Evolutionary conservation across 208 protist species (phyloP).

Genomic region (Vickermania ingenoplastis): DNA sequence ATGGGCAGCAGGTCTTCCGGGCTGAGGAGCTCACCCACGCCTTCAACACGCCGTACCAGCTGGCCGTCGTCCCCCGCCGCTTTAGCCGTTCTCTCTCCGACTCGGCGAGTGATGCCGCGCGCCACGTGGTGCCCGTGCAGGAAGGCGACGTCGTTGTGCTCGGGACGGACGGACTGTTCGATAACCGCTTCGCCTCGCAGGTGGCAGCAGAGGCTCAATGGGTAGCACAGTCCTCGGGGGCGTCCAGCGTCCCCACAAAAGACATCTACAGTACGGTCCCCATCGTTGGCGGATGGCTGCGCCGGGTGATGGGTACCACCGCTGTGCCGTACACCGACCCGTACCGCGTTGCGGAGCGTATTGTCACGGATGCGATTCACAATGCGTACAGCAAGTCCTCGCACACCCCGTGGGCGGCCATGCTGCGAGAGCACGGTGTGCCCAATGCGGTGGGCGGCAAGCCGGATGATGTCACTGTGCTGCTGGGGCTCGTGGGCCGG

Average conservation of each 20-base stretch:
- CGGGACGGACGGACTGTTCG: slow-evolving; percentile 91
- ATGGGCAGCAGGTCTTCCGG: slow-evolving; percentile 66
- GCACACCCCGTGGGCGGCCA: slow-evolving; percentile 75
- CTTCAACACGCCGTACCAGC: slow-evolving; percentile 90
- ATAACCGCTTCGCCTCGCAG: slow-evolving; percentile 87
- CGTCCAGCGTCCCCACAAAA: background rate
- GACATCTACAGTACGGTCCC: slow-evolving; percentile 23
- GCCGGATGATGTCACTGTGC: slow-evolving; percentile 84
- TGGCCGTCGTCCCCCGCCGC: slow-evolving; percentile 63
- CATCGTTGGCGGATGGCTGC: slow-evolving; percentile 68
- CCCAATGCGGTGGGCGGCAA: slow-evolving; percentile 77
- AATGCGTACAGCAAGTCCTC: slow-evolving; percentile 48
- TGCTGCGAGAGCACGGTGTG: slow-evolving; percentile 71
- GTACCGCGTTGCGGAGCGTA: slow-evolving; percentile 79
- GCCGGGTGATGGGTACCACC: slow-evolving; percentile 50
- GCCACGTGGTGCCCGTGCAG: slow-evolving; percentile 62
- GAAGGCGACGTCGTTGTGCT: slow-evolving; percentile 89
- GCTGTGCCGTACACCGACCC: slow-evolving; percentile 75
- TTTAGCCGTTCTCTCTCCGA: slow-evolving; percentile 62
- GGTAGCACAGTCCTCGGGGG: slow-evolving; percentile 28
- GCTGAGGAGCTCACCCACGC: slow-evolving; percentile 83
- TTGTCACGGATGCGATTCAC: slow-evolving; percentile 78
- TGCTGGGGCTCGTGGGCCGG: slow-evolving; percentile 77
- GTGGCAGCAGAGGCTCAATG: slow-evolving; percentile 71
- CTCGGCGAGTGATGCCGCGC: slow-evolving; percentile 49